These are phyloP conservation scores for Penicillium hordei DNA, from an alignment of 2,329 filamentous ascomycete species.

Conservation along the genomic window DNA sequence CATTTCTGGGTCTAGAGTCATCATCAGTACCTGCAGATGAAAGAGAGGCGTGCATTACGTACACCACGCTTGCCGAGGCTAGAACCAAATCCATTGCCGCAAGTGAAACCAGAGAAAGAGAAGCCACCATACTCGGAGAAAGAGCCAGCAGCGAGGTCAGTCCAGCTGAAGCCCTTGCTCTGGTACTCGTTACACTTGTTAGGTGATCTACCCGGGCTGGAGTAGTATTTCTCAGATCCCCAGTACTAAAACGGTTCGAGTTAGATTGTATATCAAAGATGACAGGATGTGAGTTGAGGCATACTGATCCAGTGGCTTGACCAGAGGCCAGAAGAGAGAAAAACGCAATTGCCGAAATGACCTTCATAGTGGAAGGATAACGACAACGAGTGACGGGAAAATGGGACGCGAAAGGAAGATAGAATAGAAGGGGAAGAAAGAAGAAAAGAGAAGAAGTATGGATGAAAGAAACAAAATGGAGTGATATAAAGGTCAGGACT, in stretches of 20 bases:
- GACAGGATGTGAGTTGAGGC: constrained; percentile 25
- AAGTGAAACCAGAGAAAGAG: constrained; percentile 70
- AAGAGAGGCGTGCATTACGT: constrained; percentile 33
- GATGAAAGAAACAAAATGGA: constrained; percentile 2
- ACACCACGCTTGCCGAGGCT: constrained; percentile 38
- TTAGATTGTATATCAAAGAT: constrained; percentile 2
- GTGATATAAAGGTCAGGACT: constrained; percentile 7
- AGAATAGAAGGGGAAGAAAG: constrained; percentile 19
- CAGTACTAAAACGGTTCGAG: constrained; percentile 42
- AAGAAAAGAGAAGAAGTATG: constrained; percentile 2
- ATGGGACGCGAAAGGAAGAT: constrained; percentile 23
- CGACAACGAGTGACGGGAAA: constrained; percentile 32
- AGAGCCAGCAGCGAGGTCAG: constrained; percentile 58
- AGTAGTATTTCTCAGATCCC: constrained; percentile 57
- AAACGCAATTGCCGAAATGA: constrained; percentile 24
- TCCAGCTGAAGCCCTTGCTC: constrained; percentile 70
- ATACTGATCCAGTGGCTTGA: constrained; percentile 46
- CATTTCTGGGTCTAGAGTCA: constrained; percentile 50
- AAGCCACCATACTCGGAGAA: constrained; percentile 71
- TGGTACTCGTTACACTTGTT: constrained; percentile 76
- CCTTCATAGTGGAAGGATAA: constrained; percentile 32
- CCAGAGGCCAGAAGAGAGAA: constrained; percentile 49
- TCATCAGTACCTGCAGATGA: constrained; percentile 8
- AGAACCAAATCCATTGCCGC: constrained; percentile 55
- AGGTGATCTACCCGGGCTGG: constrained; percentile 68